Percentiles rank a stretch among this genome's conserved stretches.
Evolutionary conservation across 495 filamentous ascomycete species (phyloP).

Genomic region (Saxispiralis lemnorum): DNA sequence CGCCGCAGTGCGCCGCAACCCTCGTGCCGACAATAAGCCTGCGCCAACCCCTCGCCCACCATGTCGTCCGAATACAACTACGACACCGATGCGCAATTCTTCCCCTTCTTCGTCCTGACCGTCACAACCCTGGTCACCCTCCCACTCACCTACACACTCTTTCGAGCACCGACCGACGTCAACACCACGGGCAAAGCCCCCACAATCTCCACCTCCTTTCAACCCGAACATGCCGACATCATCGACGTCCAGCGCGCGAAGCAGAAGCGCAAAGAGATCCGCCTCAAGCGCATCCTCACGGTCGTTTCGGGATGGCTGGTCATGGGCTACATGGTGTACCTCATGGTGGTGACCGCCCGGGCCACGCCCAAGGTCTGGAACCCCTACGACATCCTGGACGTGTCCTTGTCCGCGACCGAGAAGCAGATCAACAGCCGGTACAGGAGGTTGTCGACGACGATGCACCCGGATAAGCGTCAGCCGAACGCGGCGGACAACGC

Average conservation of each 20-base stretch:
- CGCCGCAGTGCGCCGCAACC: no score
- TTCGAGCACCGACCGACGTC: constrained; percentile 28
- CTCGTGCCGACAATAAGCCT: neutral
- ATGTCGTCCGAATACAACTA: constrained; percentile 98
- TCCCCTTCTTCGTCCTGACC: constrained; percentile 94
- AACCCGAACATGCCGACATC: constrained; percentile 63
- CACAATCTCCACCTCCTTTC: constrained; percentile 57
- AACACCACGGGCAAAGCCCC: constrained; percentile 48
- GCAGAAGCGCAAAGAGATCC: constrained; percentile 77
- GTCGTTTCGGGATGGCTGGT: constrained; percentile 60
- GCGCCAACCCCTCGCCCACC: constrained; percentile 19
- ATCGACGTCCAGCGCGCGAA: constrained; percentile 72
- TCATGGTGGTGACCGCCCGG: constrained; percentile 64
- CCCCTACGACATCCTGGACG: constrained; percentile 80
- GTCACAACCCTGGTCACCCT: constrained; percentile 73
- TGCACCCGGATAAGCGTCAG: constrained; percentile 81
- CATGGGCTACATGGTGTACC: constrained; percentile 83
- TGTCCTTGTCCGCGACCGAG: constrained; percentile 72
- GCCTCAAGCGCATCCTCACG: constrained; percentile 67
- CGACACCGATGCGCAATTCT: constrained; percentile 89
- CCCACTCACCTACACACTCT: constrained; percentile 72
- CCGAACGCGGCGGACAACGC: constrained; percentile 73
- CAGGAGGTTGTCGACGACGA: constrained; percentile 65
- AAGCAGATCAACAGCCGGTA: constrained; percentile 81
- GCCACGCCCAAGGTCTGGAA: constrained; percentile 72